Evolutionary conservation across 1,139 yeast genomes (phyloP).

Genomic region (Geotrichum aggregatum): DNA sequence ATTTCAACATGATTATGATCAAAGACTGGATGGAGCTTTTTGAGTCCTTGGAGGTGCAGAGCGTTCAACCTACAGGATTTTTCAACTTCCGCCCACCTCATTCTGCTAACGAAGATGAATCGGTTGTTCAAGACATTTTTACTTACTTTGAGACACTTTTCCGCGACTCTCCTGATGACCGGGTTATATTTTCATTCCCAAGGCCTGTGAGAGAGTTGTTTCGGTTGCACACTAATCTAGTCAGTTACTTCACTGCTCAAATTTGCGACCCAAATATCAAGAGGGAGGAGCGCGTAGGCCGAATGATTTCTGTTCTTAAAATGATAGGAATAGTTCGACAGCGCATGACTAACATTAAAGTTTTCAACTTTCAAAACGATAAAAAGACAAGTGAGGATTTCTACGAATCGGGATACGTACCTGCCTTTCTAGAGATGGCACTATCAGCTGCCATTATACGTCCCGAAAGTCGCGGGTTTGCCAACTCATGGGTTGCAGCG

Average conservation of each 20-base stretch:
- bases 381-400: background rate
- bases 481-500: conserved; percentile 64
- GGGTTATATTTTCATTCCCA: conserved; percentile 55
- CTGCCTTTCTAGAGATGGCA: conserved; percentile 83
- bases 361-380: conserved; percentile 42
- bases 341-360: conserved; percentile 61
- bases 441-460: conserved; percentile 68
- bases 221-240: conserved; percentile 62
- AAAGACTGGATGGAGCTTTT: conserved; percentile 78
- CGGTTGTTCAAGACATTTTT: conserved; percentile 66
- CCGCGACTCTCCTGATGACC: conserved; percentile 27
- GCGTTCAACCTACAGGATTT: conserved; percentile 51
- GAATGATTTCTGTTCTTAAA: conserved; percentile 66
- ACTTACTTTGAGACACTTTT: conserved; percentile 60
- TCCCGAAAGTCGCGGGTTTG: conserved; percentile 72
- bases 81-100: conserved; percentile 53
- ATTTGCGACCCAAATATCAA: conserved; percentile 53
- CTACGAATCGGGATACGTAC: conserved; percentile 44
- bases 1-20: conserved; percentile 57
- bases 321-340: conserved; percentile 62
- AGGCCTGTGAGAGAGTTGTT: conserved; percentile 63
- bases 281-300: conserved; percentile 57
- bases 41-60: conserved; percentile 68
- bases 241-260: conserved; percentile 59
- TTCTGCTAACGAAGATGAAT: conserved; percentile 49